Evolutionary conservation across 179 eudicot genomes (phyloP), one percentile per base, ranked within the genome.

Genomic region (Patellifolia procumbens): DNA sequence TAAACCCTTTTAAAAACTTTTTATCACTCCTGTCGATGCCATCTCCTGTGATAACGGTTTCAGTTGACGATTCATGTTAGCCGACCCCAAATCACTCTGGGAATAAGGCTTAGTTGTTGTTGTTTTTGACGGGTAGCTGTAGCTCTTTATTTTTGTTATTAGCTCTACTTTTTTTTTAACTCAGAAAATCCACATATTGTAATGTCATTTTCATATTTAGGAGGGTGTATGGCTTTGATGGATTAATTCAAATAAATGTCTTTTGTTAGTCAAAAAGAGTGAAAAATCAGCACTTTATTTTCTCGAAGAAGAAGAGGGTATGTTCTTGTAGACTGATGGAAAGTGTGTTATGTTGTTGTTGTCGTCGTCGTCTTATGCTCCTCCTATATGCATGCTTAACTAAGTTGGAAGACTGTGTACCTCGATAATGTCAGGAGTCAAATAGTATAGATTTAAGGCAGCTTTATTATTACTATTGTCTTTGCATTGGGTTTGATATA

Each of bases 361-460:
- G 1, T 64, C 62, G 26, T 8, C 19, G 60, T 66, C 55, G 68
- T 32, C 45, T 29, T 43, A 51, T 16, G 17, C 43, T 5, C 28
- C 12, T 45, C 2, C 16, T 5, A 31, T 49, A 49, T 22, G 31
- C 35, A 11, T 61, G 48, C 53, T 70, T 70, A 67, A 39, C 34
- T 12, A 16, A 55, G 61, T 32, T 72, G 46, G 76, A 63, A 76
- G 77, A 80, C 76, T 80, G 73, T 29, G 73, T 72, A 65, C 77
- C 74, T 75, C 70, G 80, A 66, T 76, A 56, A 66, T 72, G 69
- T 26, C 64, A 62, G 60, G 76, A 62, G 76, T 71, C 64, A 72
- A 81, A 81, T 69, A 72, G 76, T 76, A 64, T 72, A 72, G 34
- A 55, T 34, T 68, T 74, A 20, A 81, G 55, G 77, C 56, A 66